These are phyloP conservation scores for Clonostachys rhizophaga DNA, from an alignment of 2,329 filamentous ascomycete species.

Conservation along the genomic window DNA sequence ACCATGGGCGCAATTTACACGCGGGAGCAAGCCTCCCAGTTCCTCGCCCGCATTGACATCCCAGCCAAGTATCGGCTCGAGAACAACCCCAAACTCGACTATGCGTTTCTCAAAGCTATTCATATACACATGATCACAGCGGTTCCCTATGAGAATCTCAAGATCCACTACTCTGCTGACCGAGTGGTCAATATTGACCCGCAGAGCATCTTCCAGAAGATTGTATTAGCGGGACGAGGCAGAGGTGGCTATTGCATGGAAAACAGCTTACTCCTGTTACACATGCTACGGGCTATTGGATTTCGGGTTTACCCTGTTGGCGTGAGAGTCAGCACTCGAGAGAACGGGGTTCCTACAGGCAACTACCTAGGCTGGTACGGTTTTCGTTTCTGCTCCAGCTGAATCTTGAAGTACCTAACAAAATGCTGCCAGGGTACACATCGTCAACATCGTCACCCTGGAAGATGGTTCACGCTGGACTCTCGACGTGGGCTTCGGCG, in stretches of 20 bases:
- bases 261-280: constrained; percentile 46
- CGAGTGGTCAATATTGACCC: constrained; percentile 36
- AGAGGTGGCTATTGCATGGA: constrained; percentile 61
- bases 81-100: constrained; percentile 15
- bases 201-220: constrained; percentile 41
- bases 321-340: constrained; percentile 37
- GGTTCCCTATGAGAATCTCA: constrained; percentile 53
- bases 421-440: constrained; percentile 36
- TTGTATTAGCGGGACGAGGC: constrained; percentile 32
- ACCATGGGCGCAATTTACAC: constrained; percentile 18
- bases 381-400: background rate
- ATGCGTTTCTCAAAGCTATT: constrained; percentile 27
- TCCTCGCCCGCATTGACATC: constrained; percentile 16
- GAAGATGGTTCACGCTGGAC: constrained; percentile 40
- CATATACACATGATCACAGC: constrained; percentile 41
- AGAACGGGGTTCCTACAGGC: constrained; percentile 28
- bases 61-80: constrained; percentile 16
- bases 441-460: constrained; percentile 57
- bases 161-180: constrained; percentile 41
- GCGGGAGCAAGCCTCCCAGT: constrained; percentile 17
- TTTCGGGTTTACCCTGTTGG: constrained; percentile 51
- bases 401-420: background rate
- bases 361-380: constrained; percentile 41
- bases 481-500: constrained; percentile 62
- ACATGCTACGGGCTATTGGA: constrained; percentile 44